Evolutionary conservation across 805 yeast genomes (phyloP).

Genomic region (Yarrowia porcina): DNA sequence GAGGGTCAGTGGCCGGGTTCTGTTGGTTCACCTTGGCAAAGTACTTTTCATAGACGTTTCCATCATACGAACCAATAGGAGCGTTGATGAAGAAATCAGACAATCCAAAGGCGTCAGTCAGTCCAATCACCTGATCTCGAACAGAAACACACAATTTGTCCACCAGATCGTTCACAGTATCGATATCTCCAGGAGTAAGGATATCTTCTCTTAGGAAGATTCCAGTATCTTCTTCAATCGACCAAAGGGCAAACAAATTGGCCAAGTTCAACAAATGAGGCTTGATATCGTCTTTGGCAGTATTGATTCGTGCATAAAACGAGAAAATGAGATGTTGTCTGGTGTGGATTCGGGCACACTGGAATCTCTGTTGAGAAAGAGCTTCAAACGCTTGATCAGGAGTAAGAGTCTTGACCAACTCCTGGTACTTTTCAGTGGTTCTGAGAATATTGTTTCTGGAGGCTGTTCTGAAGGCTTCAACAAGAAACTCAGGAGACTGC

Average conservation of each 20-base stretch:
- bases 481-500: constrained; percentile 33
- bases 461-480: constrained; percentile 41
- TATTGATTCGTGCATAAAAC: constrained; percentile 40
- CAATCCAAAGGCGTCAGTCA: constrained; percentile 76
- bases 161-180: constrained; percentile 44
- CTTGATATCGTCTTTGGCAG: constrained; percentile 44
- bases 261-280: constrained; percentile 54
- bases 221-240: constrained; percentile 70
- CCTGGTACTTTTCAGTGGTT: constrained; percentile 37
- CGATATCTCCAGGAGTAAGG: constrained; percentile 49
- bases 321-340: constrained; percentile 40
- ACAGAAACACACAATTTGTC: constrained; percentile 48
- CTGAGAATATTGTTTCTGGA: constrained; percentile 37
- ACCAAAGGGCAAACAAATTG: constrained; percentile 59
- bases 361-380: constrained; percentile 43
- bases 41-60: constrained; percentile 79
- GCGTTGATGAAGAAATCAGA: constrained; percentile 77
- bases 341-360: constrained; percentile 42
- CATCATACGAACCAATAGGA: constrained; percentile 73
- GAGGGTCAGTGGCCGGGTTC: constrained; percentile 41
- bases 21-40: constrained; percentile 59
- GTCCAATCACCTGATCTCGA: constrained; percentile 64
- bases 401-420: constrained; percentile 32
- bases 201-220: constrained; percentile 64
- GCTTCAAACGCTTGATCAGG: constrained; percentile 41